Base-by-base conservation (phyloP, 129 eudicot species). In the Ambrosia artemisiifolia region DNA sequence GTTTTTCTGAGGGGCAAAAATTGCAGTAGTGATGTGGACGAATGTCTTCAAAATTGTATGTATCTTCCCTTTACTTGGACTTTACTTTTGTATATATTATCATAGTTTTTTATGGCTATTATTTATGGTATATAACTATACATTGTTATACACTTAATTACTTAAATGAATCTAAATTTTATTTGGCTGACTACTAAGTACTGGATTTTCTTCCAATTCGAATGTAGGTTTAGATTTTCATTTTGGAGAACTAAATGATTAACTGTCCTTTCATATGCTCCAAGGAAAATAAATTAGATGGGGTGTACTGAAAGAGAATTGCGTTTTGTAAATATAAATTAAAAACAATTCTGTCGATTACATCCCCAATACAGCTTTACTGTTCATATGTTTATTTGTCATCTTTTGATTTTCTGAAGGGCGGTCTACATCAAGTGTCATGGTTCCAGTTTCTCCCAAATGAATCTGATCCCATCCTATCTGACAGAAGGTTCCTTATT, bases 391-490 rank as follows among this genome's bases (percentile, higher is more conserved):
- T 40, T 74, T 63, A 48, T 43, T 53, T 8, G 16, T 57, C 33
- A 13, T 69, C 81, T 79, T 55, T 75, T 9, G 65, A 36, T 61
- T 77, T 75, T 83, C 12, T 79, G 68, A 85, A 94, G 99, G 99
- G 96, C 57, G 98, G 96, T 77, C 87, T 94, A 72, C 91, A 86
- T 81, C 97, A 90, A 79, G 83, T 94, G 69, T 94, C 99, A 44
- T 94, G 99, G 99, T 94, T 94, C 76, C 99, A 94, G 81, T 88
- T 84, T 82, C 99, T 94, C 70, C 96, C 99, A 1, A 77, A 80
- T 64, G 97, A 94, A 69, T 79, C 85, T 36, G 96, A 88, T 68
- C 73, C 83, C 73, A 90, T 62, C 57, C 50, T 84, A 43, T 78
- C 91, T 20, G 99, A 94, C 71, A 83, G 81, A 81, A 94, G 99